Evolutionary conservation across 495 filamentous ascomycete genomes (phyloP), one percentile per base, ranked within the genome.

Genomic region (Aspergillus avenaceus): DNA sequence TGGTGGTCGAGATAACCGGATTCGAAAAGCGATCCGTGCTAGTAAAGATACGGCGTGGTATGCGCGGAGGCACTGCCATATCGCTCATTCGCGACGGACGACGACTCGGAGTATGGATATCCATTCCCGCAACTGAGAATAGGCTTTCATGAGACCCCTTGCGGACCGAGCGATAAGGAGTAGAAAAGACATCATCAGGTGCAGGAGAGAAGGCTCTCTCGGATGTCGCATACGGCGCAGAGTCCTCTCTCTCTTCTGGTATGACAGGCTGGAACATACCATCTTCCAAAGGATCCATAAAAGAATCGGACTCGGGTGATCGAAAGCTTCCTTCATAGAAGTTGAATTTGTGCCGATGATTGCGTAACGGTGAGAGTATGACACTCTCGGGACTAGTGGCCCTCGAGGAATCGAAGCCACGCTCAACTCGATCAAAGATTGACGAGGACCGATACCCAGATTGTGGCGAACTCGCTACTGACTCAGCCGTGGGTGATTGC

Each of bases 391-490:
- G 90, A 22, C 88, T 95, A 0, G 81, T 86, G 1, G 90, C 86
- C 43, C 78, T 79, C 14, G 79, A 90, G 55, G 73, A 81, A 41
- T 83, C 79, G 18, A 71, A 62, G 8, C 65, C 66, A 38, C 78
- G 71, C 47, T 83, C 76, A 18, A 73, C 63, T 6, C 81, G 75
- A 57, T 97, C 91, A 58, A 95, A 96, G 37, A 96, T 70, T 0
- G 82, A 85, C 7, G 88, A 86, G 18, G 82, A 82, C 12, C 84
- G 79, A 60, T 83, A 84, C 13, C 76, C 82, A 2, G 90, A 92
- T 21, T 77, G 78, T 4, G 92, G 91, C 2, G 91, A 96, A 60
- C 82, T 90, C 4, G 90, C 83, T n/a, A 84, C 70, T 0, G 91
- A 92, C 8, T 88, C 90, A 0, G 77, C 58, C 3, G 78, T 70